Base-by-base conservation (phyloP, 2,329 filamentous ascomycete genomes). In the Ascochyta fabae region DNA sequence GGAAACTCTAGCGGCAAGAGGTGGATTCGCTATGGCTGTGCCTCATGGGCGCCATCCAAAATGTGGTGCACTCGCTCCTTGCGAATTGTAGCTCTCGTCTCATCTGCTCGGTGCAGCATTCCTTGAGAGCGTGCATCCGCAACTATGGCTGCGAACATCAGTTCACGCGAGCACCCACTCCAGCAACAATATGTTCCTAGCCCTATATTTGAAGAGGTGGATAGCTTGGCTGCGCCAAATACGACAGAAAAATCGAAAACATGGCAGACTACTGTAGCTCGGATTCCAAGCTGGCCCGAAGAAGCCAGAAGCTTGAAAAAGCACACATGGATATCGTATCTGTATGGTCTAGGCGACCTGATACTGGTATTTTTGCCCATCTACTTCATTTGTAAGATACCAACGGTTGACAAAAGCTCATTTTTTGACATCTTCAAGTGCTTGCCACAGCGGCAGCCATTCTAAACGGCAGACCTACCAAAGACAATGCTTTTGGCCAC, bases 261-360 rank as follows among this genome's bases (percentile, higher is more conserved):
- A 35, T 69, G 62, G 63, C 42, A 58, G 34, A 62, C 69, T 1
- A 66, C n/a, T n/a, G n/a, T n/a, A n/a, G n/a, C n/a, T n/a, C n/a
- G n/a, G n/a, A n/a, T n/a, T n/a, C n/a, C n/a, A n/a, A n/a, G n/a
- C n/a, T 74, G 70, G 70, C 70, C 70, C 23, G 62, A 69, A 29
- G 61, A 71, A 38, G 69, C 67, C 9, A 53, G 49, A 19, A 48
- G 59, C 1, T 31, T 73, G 34, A 71, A 68, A 33, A 56, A n/a
- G n/a, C n/a, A n/a, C n/a, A n/a, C n/a, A n/a, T n/a, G n/a, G n/a
- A n/a, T n/a, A n/a, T n/a, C n/a, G n/a, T n/a, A n/a, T n/a, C n/a
- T n/a, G n/a, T n/a, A n/a, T n/a, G n/a, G n/a, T n/a, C n/a, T n/a
- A n/a, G n/a, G n/a, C n/a, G n/a, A n/a, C n/a, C n/a, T n/a, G n/a